Conservation (phyloP, 1,284 basidiomycete species). For the Serendipita sp. region DNA sequence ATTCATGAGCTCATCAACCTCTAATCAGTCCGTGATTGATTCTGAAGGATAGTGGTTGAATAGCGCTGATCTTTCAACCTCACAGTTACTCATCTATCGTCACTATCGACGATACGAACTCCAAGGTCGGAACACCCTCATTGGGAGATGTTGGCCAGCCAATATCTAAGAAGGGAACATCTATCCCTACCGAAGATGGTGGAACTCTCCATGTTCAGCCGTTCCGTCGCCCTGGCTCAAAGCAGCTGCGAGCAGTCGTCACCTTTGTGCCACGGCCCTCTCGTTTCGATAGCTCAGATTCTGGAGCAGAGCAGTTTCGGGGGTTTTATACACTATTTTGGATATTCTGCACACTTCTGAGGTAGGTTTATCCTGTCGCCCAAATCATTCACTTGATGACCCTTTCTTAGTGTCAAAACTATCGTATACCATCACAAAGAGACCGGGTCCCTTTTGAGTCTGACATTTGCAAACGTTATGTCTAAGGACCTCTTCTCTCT, state of each 20-base stretch:
- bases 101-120: neutral
- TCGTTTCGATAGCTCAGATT: constrained; percentile 70
- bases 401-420: constrained; percentile 64
- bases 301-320: constrained; percentile 41
- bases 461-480: constrained; percentile 78
- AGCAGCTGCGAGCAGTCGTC: constrained; percentile 60
- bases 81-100: neutral
- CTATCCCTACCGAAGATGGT: constrained; percentile 13
- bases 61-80: neutral
- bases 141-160: neutral
- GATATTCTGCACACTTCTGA: constrained; percentile 23
- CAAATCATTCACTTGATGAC: constrained; percentile 40
- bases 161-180: constrained; percentile 14
- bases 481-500: constrained; percentile 74
- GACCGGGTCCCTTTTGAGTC: constrained; percentile 64
- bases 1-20: neutral
- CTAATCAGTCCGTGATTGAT: neutral
- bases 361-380: neutral
- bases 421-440: constrained; percentile 65
- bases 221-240: constrained; percentile 48
- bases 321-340: constrained; percentile 93
- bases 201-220: constrained; percentile 50
- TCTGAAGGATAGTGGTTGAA: neutral
- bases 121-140: neutral
- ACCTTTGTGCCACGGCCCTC: constrained; percentile 76